These are phyloP conservation scores for Ustilago cynodontis DNA, from an alignment of 1,284 basidiomycete genomes.

Conservation along the genomic window DNA sequence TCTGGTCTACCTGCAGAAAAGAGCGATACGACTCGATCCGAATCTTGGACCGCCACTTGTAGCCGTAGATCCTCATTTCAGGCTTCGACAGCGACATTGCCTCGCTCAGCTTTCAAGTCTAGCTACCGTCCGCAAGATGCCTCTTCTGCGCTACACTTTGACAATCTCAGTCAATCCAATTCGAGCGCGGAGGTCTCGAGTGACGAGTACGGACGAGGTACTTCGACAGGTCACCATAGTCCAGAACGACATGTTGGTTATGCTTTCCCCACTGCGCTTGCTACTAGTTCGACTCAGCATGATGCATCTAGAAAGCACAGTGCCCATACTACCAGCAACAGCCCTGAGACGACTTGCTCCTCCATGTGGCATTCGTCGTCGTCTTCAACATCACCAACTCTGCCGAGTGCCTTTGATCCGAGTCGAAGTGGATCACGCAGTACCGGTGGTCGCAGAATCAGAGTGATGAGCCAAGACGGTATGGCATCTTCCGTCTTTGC, in stretches of 20 bases:
- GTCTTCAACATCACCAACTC: neutral
- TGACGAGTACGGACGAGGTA: conserved; percentile 33
- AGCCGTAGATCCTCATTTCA: conserved; percentile 39
- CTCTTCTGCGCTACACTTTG: neutral
- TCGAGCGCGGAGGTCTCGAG: conserved; percentile 50
- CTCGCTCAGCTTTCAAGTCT: conserved; percentile 30
- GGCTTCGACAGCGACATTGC: conserved; percentile 19
- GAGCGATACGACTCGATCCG: conserved; percentile 14
- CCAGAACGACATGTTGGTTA: conserved; percentile 14
- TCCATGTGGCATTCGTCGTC: conserved; percentile 7
- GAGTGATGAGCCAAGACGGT: conserved; percentile 57
- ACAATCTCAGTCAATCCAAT: conserved; percentile 14
- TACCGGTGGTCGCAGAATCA: conserved; percentile 35
- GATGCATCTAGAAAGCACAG: conserved; percentile 10
- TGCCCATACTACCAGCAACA: conserved; percentile 26
- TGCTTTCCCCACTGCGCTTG: conserved; percentile 19
- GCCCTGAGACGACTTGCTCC: conserved; percentile 25
- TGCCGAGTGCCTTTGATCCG: conserved; percentile 14
- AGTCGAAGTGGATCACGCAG: conserved; percentile 33
- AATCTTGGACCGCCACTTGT: conserved; percentile 26
- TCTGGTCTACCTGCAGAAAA: conserved; percentile 35
- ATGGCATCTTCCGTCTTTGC: conserved; percentile 24
- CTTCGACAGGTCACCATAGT: conserved; percentile 26
- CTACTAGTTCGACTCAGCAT: neutral
- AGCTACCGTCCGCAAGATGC: conserved; percentile 11